phyloP scores from a whole-genome alignment of 208 protist species.

The Acanthamoeba culbertsoni region DNA sequence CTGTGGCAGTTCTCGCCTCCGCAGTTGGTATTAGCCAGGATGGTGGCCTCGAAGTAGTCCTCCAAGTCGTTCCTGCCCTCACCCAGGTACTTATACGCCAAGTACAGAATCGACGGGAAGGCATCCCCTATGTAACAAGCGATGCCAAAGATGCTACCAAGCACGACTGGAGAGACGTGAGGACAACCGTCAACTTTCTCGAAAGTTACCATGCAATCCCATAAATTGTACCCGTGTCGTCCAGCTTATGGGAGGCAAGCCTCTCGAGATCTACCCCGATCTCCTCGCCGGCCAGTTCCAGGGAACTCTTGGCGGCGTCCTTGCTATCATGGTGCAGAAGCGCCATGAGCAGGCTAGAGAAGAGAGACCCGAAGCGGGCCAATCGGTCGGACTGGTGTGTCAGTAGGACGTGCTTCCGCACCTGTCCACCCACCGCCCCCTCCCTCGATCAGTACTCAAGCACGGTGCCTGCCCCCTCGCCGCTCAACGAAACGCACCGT shows the following conservation, averaged over 20 bases:
- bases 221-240: not conserved
- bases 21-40: slow-evolving; percentile 53
- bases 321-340: not conserved
- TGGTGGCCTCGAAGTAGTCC: not conserved
- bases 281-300: not conserved
- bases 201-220: not conserved
- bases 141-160: slow-evolving; percentile 37
- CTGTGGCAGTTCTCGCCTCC: slow-evolving; percentile 54
- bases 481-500: not conserved
- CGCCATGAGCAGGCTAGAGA: not conserved
- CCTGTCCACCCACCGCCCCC: too few species aligned
- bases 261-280: not conserved
- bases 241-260: not conserved
- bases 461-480: not conserved
- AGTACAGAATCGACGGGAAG: slow-evolving; percentile 33
- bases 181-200: not conserved
- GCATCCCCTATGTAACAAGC: slow-evolving; percentile 14
- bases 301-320: not conserved
- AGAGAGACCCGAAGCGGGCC: not conserved
- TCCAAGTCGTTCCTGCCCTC: not conserved
- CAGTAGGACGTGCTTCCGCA: not conserved
- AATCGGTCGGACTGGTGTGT: not conserved
- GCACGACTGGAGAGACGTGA: not conserved
- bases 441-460: too few species aligned
- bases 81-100: slow-evolving; percentile 51